phyloP scores from a whole-genome alignment of 768 basidiomycete genomes.

The Daedaleopsis sinensis region DNA sequence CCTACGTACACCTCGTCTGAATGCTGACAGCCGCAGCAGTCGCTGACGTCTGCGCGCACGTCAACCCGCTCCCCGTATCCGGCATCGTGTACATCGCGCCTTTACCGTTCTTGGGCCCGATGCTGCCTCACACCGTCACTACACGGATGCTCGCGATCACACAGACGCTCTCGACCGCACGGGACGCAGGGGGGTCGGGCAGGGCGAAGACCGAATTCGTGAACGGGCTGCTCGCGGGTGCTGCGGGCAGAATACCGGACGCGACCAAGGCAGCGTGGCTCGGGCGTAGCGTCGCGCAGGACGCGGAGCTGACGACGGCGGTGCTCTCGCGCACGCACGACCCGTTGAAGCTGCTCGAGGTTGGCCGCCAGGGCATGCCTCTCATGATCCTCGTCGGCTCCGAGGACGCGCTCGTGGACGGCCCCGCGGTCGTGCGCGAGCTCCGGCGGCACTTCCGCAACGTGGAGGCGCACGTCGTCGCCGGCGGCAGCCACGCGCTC shows the following conservation, averaged over 20 bases:
- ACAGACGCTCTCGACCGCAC: slow-evolving; percentile 9
- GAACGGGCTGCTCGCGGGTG: slow-evolving; percentile 14
- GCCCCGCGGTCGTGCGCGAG: slow-evolving; percentile 26
- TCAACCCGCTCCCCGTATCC: slow-evolving; percentile 11
- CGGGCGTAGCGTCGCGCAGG: slow-evolving; percentile 17
- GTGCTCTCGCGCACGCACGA: slow-evolving; percentile 18
- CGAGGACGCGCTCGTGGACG: slow-evolving; percentile 18
- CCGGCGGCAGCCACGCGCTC: slow-evolving; percentile 36
- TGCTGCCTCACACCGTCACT: slow-evolving; percentile 13
- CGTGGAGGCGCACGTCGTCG: slow-evolving; percentile 32
- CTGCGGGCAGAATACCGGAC: slow-evolving; percentile 3
- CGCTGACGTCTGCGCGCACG: slow-evolving; percentile 21
- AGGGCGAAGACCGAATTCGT: slow-evolving; percentile 21
- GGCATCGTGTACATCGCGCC: slow-evolving; percentile 23
- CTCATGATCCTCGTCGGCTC: slow-evolving; percentile 19
- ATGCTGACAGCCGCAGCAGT: slow-evolving; percentile 19
- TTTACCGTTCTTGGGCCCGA: slow-evolving; percentile 18
- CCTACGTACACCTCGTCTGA: background rate
- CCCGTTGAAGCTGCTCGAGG: slow-evolving; percentile 16
- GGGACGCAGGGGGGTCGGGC: slow-evolving; percentile 13
- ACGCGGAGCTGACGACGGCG: slow-evolving; percentile 8
- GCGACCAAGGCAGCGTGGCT: slow-evolving; percentile 13
- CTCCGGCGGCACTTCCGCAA: slow-evolving; percentile 38
- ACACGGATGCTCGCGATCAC: slow-evolving; percentile 12
- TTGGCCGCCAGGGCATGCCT: slow-evolving; percentile 20